phyloP scores from a whole-genome alignment of 306 rosid genomes.

The Amphicarpaea edgeworthii region DNA sequence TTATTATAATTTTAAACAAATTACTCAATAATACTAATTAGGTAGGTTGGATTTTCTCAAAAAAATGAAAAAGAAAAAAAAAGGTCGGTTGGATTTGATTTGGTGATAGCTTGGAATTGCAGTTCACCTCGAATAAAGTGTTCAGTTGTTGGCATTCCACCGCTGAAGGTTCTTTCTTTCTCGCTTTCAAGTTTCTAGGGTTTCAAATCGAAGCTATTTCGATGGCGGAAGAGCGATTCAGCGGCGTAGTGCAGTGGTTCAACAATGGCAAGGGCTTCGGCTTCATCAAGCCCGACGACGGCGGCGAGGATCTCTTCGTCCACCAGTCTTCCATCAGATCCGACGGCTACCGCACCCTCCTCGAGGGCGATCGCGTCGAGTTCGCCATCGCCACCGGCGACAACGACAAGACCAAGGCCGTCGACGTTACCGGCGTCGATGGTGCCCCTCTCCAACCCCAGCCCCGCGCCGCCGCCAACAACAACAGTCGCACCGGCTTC shows the following conservation, averaged over 20 bases:
- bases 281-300: slow-evolving; percentile 85
- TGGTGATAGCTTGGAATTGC: too few species aligned
- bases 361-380: slow-evolving; percentile 77
- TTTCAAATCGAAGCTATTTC: slow-evolving; percentile 42
- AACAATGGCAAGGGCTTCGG: slow-evolving; percentile 81
- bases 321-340: slow-evolving; percentile 89
- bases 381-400: slow-evolving; percentile 65
- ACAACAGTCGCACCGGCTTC: neutral
- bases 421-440: slow-evolving; percentile 75
- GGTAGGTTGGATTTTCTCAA: too few species aligned
- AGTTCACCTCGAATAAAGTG: too few species aligned
- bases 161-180: neutral
- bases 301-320: slow-evolving; percentile 80
- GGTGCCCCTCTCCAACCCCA: slow-evolving; percentile 66
- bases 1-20: too few species aligned
- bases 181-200: slow-evolving; percentile 57
- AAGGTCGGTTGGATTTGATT: too few species aligned
- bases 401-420: slow-evolving; percentile 76
- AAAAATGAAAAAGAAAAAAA: too few species aligned
- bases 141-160: slow-evolving; percentile 21
- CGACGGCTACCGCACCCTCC: slow-evolving; percentile 78
- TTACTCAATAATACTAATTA: too few species aligned
- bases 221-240: slow-evolving; percentile 79
- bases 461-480: slow-evolving; percentile 27
- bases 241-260: slow-evolving; percentile 87